Conservation (phyloP, 768 basidiomycete species). For the Coprinopsis sp. region DNA sequence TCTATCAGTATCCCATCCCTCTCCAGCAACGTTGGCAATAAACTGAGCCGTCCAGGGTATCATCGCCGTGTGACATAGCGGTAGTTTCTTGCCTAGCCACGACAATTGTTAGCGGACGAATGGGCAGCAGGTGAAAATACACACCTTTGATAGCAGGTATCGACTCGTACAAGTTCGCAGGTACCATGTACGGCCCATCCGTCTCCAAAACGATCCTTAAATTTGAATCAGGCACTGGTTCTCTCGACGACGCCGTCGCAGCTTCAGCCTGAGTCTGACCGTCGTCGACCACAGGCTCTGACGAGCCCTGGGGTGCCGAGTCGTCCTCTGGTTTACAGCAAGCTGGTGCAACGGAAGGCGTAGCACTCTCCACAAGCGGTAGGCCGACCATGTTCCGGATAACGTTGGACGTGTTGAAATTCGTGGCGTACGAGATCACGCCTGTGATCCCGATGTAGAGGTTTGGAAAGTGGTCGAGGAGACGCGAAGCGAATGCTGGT, state of each 20-base stretch:
- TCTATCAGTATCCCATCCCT: conserved; percentile 16
- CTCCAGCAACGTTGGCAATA: conserved; percentile 46
- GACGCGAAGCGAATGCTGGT: conserved; percentile 63
- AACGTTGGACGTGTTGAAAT: conserved; percentile 63
- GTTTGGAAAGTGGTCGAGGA: conserved; percentile 76
- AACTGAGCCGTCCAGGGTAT: conserved; percentile 83
- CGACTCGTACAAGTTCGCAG: conserved; percentile 62
- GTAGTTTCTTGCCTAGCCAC: conserved; percentile 58
- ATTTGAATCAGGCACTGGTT: conserved; percentile 3
- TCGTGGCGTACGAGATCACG: conserved; percentile 76
- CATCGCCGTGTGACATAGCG: conserved; percentile 76
- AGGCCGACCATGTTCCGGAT: conserved; percentile 48
- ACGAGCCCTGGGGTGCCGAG: no score
- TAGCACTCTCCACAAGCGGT: conserved; percentile 9
- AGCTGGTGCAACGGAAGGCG: conserved; percentile 3
- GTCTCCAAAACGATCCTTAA: conserved; percentile 71
- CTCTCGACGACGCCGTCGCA: neutral
- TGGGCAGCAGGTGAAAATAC: no score
- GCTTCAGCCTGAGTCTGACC: neutral
- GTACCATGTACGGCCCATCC: conserved; percentile 86
- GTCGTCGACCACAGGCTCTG: neutral
- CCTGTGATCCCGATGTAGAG: conserved; percentile 83
- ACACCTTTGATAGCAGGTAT: conserved; percentile 49
- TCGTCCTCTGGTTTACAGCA: neutral
- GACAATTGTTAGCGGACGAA: no score